Conservation (phyloP, 192 early-diverging fungal genomes). For the Backusella westeae region DNA sequence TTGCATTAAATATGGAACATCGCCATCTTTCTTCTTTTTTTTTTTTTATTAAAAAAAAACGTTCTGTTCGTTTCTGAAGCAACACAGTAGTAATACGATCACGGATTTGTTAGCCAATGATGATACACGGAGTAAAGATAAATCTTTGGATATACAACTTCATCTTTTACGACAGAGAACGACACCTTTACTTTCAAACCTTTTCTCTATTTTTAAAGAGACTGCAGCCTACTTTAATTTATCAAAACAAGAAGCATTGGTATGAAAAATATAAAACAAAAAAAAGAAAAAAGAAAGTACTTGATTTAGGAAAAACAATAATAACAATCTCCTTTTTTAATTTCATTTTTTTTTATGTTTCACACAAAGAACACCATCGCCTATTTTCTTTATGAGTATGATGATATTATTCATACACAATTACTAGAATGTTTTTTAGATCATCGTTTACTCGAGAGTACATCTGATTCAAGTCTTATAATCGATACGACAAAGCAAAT, state of each 20-base stretch:
- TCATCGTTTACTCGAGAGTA: neutral
- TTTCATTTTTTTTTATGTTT: neutral
- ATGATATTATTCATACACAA: conserved; percentile 3
- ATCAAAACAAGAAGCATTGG: neutral
- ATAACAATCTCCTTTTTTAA: conserved; percentile 4
- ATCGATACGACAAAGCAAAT: neutral
- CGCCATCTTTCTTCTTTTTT: neutral
- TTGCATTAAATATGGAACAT: neutral
- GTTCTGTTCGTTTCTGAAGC: neutral
- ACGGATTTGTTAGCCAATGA: neutral
- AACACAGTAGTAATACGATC: neutral
- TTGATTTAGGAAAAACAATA: conserved; percentile 5
- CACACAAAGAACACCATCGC: neutral
- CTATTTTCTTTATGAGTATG: neutral
- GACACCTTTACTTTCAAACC: neutral
- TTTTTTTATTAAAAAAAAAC: neutral
- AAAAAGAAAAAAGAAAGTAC: neutral
- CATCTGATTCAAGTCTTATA: neutral
- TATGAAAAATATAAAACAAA: neutral
- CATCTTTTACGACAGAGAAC: neutral
- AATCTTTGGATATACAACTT: neutral
- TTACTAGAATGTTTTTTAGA: neutral
- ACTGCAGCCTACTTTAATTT: neutral
- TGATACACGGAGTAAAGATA: neutral
- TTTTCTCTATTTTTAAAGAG: conserved; percentile 1